A percentile compares a stretch with the other conserved stretches of the same genome.
phyloP scores from a whole-genome alignment of 106 monocot species.

The Acorus gramineus region DNA sequence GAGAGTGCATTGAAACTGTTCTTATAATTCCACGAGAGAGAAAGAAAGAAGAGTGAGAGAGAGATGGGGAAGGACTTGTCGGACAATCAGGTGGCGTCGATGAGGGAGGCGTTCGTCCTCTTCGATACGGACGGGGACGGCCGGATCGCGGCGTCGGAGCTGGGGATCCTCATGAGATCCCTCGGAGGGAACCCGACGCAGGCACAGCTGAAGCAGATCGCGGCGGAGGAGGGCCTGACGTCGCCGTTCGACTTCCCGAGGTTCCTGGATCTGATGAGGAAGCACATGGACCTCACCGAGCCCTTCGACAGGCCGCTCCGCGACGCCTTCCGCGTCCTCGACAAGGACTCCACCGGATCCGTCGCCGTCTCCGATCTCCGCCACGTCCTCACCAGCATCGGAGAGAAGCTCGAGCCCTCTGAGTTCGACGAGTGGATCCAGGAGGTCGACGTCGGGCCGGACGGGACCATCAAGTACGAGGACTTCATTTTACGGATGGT shows the following conservation, averaged over 20 bases:
- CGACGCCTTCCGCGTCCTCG: slow-evolving; percentile 88
- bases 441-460: slow-evolving; percentile 74
- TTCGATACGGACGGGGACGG: slow-evolving; percentile 97
- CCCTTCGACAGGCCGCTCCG: slow-evolving; percentile 86
- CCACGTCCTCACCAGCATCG: slow-evolving; percentile 79
- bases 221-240: slow-evolving; percentile 49
- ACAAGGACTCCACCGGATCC: slow-evolving; percentile 72
- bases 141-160: slow-evolving; percentile 81
- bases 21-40: no score
- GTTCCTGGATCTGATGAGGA: slow-evolving; percentile 80
- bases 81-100: slow-evolving; percentile 81
- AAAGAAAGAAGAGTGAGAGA: not conserved
- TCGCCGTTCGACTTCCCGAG: slow-evolving; percentile 86
- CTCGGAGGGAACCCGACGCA: slow-evolving; percentile 95
- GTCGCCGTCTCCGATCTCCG: slow-evolving; percentile 74
- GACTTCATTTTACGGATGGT: slow-evolving; percentile 89
- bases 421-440: slow-evolving; percentile 99
- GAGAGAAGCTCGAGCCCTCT: slow-evolving; percentile 80
- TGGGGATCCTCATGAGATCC: slow-evolving; percentile 91
- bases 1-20: no score
- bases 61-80: slow-evolving; percentile 59
- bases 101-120: slow-evolving; percentile 88
- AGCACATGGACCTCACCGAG: slow-evolving; percentile 48
- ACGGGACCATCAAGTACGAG: slow-evolving; percentile 81
- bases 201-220: slow-evolving; percentile 79